These are phyloP conservation scores for Beta vulgaris DNA, from an alignment of 148 eudicot species.

Conservation along the genomic window DNA sequence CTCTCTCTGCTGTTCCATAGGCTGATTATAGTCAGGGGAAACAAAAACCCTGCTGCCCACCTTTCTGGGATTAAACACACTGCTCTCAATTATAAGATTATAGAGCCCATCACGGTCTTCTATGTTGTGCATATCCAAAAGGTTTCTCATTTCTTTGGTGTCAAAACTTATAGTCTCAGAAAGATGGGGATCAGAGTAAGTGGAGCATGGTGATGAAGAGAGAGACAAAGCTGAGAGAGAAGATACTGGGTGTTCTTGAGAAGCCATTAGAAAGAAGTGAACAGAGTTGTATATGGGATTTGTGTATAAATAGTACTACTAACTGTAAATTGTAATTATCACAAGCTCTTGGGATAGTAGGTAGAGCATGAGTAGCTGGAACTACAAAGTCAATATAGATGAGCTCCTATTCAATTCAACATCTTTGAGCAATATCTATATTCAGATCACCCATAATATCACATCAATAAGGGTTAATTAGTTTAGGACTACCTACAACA, in stretches of 20 bases:
- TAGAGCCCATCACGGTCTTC: constrained; percentile 67
- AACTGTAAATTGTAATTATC: neutral
- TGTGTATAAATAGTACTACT: neutral
- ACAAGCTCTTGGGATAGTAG: neutral
- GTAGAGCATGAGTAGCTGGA: neutral
- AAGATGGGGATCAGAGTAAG: constrained; percentile 55
- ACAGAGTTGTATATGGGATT: neutral
- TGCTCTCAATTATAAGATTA: constrained; percentile 42
- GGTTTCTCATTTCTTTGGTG: constrained; percentile 43
- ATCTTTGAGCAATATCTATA: neutral
- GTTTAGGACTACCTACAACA: too few species aligned
- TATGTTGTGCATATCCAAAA: constrained; percentile 65
- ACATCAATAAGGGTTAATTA: too few species aligned
- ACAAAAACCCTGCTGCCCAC: constrained; percentile 60
- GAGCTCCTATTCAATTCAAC: neutral
- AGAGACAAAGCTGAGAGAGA: constrained; percentile 5
- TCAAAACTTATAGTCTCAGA: constrained; percentile 40
- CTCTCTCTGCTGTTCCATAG: constrained; percentile 83
- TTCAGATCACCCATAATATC: too few species aligned
- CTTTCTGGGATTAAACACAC: constrained; percentile 50
- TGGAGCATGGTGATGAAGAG: constrained; percentile 40
- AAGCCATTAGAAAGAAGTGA: neutral
- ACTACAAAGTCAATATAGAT: neutral
- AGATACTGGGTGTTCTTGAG: neutral
- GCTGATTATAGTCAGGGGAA: constrained; percentile 64